A percentile compares a stretch with the other conserved stretches of the same genome.
Conservation (phyloP, 305 asterid genomes). For the Ajuga reptans region DNA sequence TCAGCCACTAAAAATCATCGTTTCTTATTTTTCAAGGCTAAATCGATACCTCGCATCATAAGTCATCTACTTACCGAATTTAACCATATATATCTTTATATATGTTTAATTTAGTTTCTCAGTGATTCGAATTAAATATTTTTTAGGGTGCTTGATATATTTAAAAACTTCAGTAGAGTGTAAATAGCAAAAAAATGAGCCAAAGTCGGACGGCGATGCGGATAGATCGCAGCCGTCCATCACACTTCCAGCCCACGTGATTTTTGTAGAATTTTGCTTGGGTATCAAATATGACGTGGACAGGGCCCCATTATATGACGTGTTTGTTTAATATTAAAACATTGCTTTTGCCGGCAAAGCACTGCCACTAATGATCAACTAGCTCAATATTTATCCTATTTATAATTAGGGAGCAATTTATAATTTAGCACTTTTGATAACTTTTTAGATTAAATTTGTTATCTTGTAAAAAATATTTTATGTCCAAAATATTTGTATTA, state of each 20-base stretch:
- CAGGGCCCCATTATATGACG: not conserved
- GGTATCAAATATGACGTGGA: not conserved
- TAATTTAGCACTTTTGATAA: too few relatives aligned
- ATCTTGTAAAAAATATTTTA: too few relatives aligned
- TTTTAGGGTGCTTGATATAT: too few relatives aligned
- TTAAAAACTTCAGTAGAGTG: not conserved
- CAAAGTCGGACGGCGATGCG: conserved; percentile 18
- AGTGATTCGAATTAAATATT: not conserved
- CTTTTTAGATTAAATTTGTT: too few relatives aligned
- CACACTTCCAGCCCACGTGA: conserved; percentile 18
- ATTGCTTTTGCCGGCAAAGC: conserved; percentile 1
- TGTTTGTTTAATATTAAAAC: not conserved
- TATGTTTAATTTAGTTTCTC: not conserved
- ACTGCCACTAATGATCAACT: not conserved
- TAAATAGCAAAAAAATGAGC: not conserved
- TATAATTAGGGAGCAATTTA: too few relatives aligned
- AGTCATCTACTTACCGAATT: too few relatives aligned
- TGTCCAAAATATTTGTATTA: too few relatives aligned
- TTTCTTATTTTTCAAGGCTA: too few relatives aligned
- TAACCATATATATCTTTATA: not conserved
- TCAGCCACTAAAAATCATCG: too few relatives aligned
- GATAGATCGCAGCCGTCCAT: conserved; percentile 19
- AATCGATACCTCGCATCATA: too few relatives aligned
- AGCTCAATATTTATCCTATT: not conserved
- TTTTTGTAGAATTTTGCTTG: not conserved